phyloP scores from a whole-genome alignment of 805 yeast species.

The Teunomyces funiuensis region DNA sequence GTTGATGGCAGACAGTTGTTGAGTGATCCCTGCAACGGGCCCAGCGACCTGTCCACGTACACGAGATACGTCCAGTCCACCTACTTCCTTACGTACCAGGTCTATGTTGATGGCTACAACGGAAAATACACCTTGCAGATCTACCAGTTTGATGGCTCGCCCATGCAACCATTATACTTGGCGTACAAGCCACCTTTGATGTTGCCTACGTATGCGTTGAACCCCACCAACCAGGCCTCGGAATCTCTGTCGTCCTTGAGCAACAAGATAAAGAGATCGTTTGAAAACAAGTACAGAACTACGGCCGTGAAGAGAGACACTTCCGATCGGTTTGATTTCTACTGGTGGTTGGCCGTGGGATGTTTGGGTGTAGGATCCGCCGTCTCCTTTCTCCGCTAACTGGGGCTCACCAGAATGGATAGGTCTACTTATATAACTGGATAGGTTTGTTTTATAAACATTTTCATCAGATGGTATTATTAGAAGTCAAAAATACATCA shows the following conservation, averaged over 20 bases:
- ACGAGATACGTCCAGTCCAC: constrained; percentile 71
- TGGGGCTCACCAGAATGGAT: too few relatives aligned
- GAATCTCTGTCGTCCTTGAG: constrained; percentile 31
- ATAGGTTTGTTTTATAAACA: too few relatives aligned
- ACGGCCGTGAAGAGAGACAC: constrained; percentile 56
- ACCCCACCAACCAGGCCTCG: constrained; percentile 64
- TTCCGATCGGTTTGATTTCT: constrained; percentile 36
- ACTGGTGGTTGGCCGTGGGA: constrained; percentile 60
- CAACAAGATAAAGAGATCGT: constrained; percentile 61
- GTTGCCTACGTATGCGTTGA: constrained; percentile 90
- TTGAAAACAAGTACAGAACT: constrained; percentile 79
- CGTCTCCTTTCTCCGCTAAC: constrained; percentile 23
- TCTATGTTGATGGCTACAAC: constrained; percentile 72
- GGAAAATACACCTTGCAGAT: constrained; percentile 79
- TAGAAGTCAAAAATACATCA: too few relatives aligned
- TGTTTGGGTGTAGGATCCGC: constrained; percentile 42
- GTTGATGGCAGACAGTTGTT: constrained; percentile 93
- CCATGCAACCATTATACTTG: constrained; percentile 82
- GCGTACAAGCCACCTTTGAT: constrained; percentile 94
- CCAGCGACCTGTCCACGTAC: constrained; percentile 50
- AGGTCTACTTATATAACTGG: too few relatives aligned
- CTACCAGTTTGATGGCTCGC: constrained; percentile 75
- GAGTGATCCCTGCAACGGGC: constrained; percentile 80
- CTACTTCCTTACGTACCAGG: constrained; percentile 54
- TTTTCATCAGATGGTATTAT: too few relatives aligned